These are phyloP conservation scores for Wickerhamiella vanderwaltii DNA, from an alignment of 805 yeast species.

Conservation along the genomic window DNA sequence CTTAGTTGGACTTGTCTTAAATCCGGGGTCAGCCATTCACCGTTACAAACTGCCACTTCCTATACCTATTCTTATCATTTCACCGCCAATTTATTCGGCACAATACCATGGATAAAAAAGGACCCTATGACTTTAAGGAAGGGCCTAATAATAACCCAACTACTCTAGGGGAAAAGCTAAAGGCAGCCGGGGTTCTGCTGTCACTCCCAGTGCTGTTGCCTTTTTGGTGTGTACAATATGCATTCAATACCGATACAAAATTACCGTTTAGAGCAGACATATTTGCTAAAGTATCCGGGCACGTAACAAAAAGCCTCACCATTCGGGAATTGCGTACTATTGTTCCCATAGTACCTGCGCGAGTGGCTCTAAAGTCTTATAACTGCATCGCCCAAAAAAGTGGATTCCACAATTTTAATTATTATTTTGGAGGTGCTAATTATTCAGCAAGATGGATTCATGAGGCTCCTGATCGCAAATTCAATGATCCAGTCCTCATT, in stretches of 20 bases:
- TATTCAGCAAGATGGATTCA: slow-evolving; percentile 18
- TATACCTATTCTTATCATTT: too few species aligned
- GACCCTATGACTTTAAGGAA: slow-evolving; percentile 11
- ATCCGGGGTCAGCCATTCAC: too few species aligned
- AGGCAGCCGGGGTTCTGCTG: neutral
- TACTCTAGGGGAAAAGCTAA: neutral
- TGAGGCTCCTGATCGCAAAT: slow-evolving; percentile 19
- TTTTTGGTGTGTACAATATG: neutral
- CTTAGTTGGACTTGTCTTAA: too few species aligned
- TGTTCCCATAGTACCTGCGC: slow-evolving; percentile 18
- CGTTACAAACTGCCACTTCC: too few species aligned
- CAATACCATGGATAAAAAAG: neutral
- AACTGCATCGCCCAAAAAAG: neutral
- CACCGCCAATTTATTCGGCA: too few species aligned
- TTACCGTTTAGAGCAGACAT: neutral
- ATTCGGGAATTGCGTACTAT: slow-evolving; percentile 18
- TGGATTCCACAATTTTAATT: slow-evolving; percentile 17
- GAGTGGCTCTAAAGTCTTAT: slow-evolving; percentile 13
- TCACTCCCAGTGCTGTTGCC: neutral
- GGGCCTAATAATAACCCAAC: slow-evolving; percentile 8
- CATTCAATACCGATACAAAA: neutral
- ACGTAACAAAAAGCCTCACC: slow-evolving; percentile 15
- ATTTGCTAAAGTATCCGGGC: slow-evolving; percentile 11
- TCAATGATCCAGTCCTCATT: slow-evolving; percentile 21
- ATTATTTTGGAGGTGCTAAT: slow-evolving; percentile 9